phyloP scores from a whole-genome alignment of 805 yeast species.

The Wickerhamomyces pijperi region DNA sequence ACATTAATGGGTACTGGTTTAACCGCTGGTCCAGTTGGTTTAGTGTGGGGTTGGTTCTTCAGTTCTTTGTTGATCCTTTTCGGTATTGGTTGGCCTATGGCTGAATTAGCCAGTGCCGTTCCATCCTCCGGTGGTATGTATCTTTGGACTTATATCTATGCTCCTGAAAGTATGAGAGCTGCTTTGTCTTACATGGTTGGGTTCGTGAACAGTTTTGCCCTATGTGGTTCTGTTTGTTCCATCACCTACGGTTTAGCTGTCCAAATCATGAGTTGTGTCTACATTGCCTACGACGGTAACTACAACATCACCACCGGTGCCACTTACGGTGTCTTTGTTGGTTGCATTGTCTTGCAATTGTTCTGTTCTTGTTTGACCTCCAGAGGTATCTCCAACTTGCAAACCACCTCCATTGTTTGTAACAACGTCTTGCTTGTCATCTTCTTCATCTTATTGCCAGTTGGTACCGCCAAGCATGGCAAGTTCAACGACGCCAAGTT shows the following conservation, averaged over 20 bases:
- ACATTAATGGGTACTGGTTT: conserved; percentile 41
- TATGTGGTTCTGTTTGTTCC: conserved; percentile 56
- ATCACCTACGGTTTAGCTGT: conserved; percentile 60
- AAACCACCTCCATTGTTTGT: conserved; percentile 43
- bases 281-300: conserved; percentile 39
- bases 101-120: conserved; percentile 55
- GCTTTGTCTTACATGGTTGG: conserved; percentile 57
- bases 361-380: conserved; percentile 46
- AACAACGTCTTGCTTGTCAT: conserved; percentile 42
- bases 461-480: conserved; percentile 30
- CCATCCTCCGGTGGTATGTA: conserved; percentile 74
- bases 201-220: conserved; percentile 54
- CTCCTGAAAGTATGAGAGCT: conserved; percentile 41
- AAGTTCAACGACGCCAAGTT: conserved; percentile 31
- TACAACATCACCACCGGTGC: conserved; percentile 43
- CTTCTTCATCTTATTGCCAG: conserved; percentile 53
- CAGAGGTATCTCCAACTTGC: conserved; percentile 43
- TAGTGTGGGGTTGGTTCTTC: conserved; percentile 67
- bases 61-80: conserved; percentile 41
- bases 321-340: conserved; percentile 57
- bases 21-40: conserved; percentile 44
- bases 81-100: conserved; percentile 49
- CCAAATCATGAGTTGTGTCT: conserved; percentile 48
- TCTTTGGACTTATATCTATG: conserved; percentile 56
- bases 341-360: conserved; percentile 42